Evolutionary conservation across 371 early-diverging fungal species (phyloP), one percentile per base, ranked within the genome.

Genomic region (Funneliformis caledonium): DNA sequence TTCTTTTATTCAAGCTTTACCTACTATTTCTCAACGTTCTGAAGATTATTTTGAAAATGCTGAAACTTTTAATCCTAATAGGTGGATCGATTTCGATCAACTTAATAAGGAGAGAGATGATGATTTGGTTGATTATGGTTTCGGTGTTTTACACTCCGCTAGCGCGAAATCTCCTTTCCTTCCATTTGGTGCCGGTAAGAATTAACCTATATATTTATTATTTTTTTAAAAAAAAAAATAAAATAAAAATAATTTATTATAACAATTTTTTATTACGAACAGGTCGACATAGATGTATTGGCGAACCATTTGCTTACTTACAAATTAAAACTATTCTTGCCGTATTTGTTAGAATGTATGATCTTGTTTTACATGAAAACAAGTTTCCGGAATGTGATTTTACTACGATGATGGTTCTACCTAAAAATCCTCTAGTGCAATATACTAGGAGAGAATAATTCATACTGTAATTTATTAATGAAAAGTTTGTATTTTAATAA

Each of bases 261-360:
- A 81, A 64, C 59, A 33, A 37, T 47, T 61, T 12, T 33, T 50
- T 42, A 22, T 19, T 59, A 61, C 47, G 4, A 62, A 26, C 68
- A 86, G 87, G 96, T 69, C 95, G 99, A 83, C 99, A 98, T 90
- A 92, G 99, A 81, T 98, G 99, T 90, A 98, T 98, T 86, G 99
- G 99, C 80, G 98, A 98, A 84, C 89, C 93, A 78, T 98, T 98
- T 88, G 98, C 97, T 10, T 98, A 95, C 83, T 85, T 97, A 72
- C 99, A 98, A 88, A 91, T 97, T 88, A 97, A 97, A 91, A 94
- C 97, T 12, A 92, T 98, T 73, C 84, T 98, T 68, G 86, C 96
- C 62, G 90, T 92, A 12, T 89, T 96, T 80, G 83, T 98, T 52
- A 88, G 95, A 42, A 89, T 90, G 78, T 96, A 93, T 83, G 93